phyloP scores from a whole-genome alignment of 2,329 filamentous ascomycete species.

The Trematosphaeria pertusa region DNA sequence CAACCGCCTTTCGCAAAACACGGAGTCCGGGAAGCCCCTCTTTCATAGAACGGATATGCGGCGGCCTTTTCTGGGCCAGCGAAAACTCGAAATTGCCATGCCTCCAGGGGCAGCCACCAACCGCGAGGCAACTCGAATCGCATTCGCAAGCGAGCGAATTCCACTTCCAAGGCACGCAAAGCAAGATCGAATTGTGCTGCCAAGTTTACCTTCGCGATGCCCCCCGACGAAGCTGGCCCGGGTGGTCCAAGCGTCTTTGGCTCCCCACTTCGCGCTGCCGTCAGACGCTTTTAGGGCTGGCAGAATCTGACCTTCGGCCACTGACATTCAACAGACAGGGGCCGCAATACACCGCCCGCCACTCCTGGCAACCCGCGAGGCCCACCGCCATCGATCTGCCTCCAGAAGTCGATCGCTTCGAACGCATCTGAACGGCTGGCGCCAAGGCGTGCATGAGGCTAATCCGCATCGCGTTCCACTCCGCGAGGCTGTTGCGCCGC shows the following conservation, averaged over 20 bases:
- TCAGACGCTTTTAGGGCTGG: slow-evolving; percentile 29
- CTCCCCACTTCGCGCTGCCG: slow-evolving; percentile 32
- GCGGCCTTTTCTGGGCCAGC: too few species aligned
- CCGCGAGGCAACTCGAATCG: too few species aligned
- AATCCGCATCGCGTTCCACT: slow-evolving; percentile 18
- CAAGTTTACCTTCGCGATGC: not conserved
- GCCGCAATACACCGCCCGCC: slow-evolving; percentile 28
- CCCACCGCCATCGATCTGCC: slow-evolving; percentile 30
- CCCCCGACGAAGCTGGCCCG: slow-evolving; percentile 19
- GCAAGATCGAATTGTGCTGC: not conserved
- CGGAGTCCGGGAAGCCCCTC: too few species aligned
- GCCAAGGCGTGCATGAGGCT: slow-evolving; percentile 18
- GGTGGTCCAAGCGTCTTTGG: slow-evolving; percentile 17
- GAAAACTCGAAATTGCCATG: too few species aligned
- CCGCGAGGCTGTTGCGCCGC: slow-evolving; percentile 19
- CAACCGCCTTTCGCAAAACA: too few species aligned
- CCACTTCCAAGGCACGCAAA: too few species aligned
- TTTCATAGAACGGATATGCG: too few species aligned
- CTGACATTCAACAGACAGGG: slow-evolving; percentile 14
- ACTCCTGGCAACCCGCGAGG: slow-evolving; percentile 12
- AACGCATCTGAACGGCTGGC: slow-evolving; percentile 17
- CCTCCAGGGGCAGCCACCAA: too few species aligned
- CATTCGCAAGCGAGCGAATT: too few species aligned
- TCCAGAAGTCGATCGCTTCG: slow-evolving; percentile 33
- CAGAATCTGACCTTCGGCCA: slow-evolving; percentile 32